A percentile compares a stretch with the other conserved stretches of the same genome.
Conservation (phyloP, 2,329 filamentous ascomycete species). For the Colletotrichum brevisporum region DNA sequence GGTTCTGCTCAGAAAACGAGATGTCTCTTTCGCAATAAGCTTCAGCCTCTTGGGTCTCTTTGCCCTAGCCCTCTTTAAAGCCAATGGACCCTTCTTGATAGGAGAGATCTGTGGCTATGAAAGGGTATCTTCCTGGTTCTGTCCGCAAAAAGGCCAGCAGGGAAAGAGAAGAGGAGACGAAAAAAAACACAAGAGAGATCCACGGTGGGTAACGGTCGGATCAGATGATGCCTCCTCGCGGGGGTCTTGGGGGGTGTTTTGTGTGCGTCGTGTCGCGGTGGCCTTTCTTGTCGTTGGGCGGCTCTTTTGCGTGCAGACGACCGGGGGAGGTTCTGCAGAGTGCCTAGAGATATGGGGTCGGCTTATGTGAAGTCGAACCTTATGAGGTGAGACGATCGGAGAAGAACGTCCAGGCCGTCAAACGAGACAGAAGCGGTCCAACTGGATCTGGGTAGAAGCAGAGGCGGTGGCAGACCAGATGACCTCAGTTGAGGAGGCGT, state of each 20-base stretch:
- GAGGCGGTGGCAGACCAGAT: conserved; percentile 22
- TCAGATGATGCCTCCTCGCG: conserved; percentile 30
- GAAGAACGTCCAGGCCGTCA: conserved; percentile 26
- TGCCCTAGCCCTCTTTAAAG: too few species aligned
- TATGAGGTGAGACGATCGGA: conserved; percentile 32
- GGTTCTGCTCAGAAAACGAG: too few species aligned
- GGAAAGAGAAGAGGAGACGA: conserved; percentile 7
- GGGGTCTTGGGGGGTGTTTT: conserved; percentile 22
- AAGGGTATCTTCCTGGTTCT: background rate
- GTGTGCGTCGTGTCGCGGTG: conserved; percentile 14
- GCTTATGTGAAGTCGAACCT: conserved; percentile 39
- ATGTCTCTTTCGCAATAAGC: too few species aligned
- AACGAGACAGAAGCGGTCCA: conserved; percentile 13
- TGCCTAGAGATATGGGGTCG: conserved; percentile 27
- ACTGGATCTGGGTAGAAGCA: conserved; percentile 26
- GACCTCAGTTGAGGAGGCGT: conserved; percentile 28
- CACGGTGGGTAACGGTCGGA: conserved; percentile 35
- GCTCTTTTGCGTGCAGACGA: conserved; percentile 32
- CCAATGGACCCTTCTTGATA: too few species aligned
- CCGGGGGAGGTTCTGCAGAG: conserved; percentile 32
- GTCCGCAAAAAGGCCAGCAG: background rate
- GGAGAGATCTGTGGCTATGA: background rate
- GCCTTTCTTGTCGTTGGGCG: conserved; percentile 34
- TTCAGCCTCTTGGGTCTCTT: too few species aligned
- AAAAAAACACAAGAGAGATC: conserved; percentile 24